Conservation (phyloP, 1,284 basidiomycete genomes). For the Melampsora occidentalis region DNA sequence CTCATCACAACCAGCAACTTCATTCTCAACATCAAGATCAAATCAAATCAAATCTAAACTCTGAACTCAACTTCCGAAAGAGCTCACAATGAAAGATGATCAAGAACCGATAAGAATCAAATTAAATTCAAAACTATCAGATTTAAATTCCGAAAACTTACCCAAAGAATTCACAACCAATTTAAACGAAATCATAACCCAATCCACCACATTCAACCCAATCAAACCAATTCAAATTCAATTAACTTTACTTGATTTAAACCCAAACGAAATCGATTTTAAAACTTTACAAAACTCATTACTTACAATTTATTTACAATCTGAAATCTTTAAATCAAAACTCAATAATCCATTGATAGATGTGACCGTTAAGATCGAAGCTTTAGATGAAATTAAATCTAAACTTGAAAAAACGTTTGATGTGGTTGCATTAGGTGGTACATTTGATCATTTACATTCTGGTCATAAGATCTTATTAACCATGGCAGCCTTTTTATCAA, state of each 20-base stretch:
- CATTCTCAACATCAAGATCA: too few relatives aligned
- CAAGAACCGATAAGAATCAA: too few relatives aligned
- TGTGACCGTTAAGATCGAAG: neutral
- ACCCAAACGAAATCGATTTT: neutral
- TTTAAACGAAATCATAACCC: too few relatives aligned
- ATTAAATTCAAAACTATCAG: too few relatives aligned
- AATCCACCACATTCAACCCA: too few relatives aligned
- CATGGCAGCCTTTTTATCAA: conserved; percentile 78
- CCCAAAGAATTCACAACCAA: too few relatives aligned
- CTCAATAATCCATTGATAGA: neutral
- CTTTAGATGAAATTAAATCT: neutral
- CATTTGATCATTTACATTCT: conserved; percentile 95
- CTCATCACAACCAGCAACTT: too few relatives aligned
- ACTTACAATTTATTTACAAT: neutral
- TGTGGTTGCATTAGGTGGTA: conserved; percentile 64
- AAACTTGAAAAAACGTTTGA: conserved; percentile 6
- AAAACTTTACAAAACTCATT: neutral
- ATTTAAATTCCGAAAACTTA: too few relatives aligned
- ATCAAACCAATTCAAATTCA: neutral
- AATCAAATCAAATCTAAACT: too few relatives aligned
- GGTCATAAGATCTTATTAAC: conserved; percentile 96
- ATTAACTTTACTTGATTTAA: neutral
- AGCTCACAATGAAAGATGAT: too few relatives aligned
- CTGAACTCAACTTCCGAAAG: too few relatives aligned
- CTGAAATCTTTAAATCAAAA: neutral